Percentiles rank a stretch among this genome's conserved stretches.
Evolutionary conservation across 2,329 filamentous ascomycete genomes (phyloP).

Genomic region (Curvularia spicifera): DNA sequence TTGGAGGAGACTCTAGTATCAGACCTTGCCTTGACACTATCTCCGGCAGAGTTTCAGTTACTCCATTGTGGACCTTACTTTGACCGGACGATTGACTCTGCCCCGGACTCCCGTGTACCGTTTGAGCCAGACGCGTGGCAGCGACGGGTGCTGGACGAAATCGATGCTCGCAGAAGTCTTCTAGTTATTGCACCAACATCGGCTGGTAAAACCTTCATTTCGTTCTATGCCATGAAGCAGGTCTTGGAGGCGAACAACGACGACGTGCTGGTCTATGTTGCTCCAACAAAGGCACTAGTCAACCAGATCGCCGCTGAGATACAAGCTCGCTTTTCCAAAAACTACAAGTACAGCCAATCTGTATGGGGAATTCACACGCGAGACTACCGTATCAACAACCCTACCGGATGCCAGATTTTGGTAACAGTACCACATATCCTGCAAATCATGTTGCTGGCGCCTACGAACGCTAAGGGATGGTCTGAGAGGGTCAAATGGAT

Average conservation of each 20-base stretch:
- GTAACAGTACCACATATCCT: conserved; percentile 80
- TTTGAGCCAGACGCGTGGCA: conserved; percentile 83
- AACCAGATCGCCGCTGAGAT: conserved; percentile 85
- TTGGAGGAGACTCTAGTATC: conserved; percentile 29
- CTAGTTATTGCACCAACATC: conserved; percentile 80
- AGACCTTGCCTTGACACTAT: conserved; percentile 46
- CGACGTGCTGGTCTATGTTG: conserved; percentile 77
- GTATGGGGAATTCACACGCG: conserved; percentile 82
- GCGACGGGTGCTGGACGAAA: conserved; percentile 72
- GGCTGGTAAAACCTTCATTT: conserved; percentile 83
- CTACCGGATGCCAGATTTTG: conserved; percentile 73
- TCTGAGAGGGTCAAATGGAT: conserved; percentile 72
- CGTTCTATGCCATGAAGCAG: conserved; percentile 83
- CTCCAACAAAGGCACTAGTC: conserved; percentile 80
- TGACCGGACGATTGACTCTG: conserved; percentile 74
- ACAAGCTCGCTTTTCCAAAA: conserved; percentile 75
- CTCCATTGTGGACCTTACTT: conserved; percentile 74
- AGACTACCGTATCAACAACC: conserved; percentile 76
- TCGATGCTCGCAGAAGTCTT: conserved; percentile 72
- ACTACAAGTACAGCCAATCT: conserved; percentile 64
- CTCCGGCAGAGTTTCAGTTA: conserved; percentile 68
- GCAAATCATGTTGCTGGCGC: conserved; percentile 73
- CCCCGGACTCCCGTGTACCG: conserved; percentile 69
- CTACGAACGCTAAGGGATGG: conserved; percentile 74
- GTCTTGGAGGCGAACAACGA: conserved; percentile 72